phyloP scores from a whole-genome alignment of 2,329 filamentous ascomycete species.

The Pseudogymnoascus verrucosus region DNA sequence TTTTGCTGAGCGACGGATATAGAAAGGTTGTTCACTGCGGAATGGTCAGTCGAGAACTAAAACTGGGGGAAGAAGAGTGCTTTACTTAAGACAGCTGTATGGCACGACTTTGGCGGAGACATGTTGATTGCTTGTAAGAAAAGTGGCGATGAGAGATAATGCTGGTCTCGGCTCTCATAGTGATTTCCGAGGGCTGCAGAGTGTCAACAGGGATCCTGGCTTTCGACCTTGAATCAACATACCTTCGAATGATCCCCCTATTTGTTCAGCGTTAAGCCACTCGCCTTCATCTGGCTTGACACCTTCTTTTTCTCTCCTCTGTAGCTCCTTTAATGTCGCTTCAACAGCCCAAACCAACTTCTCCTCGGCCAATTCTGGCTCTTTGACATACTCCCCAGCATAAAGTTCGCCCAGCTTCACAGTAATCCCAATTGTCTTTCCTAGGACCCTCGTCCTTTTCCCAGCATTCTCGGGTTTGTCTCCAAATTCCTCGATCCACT shows the following conservation, averaged over 20 bases:
- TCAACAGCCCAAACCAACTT: constrained; percentile 75
- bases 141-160: constrained; percentile 75
- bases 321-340: constrained; percentile 65
- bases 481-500: constrained; percentile 51
- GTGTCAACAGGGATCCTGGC: constrained; percentile 21
- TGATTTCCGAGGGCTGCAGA: constrained; percentile 57
- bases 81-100: constrained; percentile 69
- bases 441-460: constrained; percentile 58
- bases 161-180: constrained; percentile 68
- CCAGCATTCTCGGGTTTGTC: constrained; percentile 35
- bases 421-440: constrained; percentile 65
- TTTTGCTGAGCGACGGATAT: constrained; percentile 54
- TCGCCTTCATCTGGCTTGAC: constrained; percentile 61
- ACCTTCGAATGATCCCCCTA: constrained; percentile 68
- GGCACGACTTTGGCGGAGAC: constrained; percentile 57
- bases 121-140: constrained; percentile 77
- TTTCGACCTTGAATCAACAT: not conserved
- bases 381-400: constrained; percentile 63
- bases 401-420: constrained; percentile 84
- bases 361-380: constrained; percentile 67
- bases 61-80: not conserved
- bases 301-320: constrained; percentile 47
- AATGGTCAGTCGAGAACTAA: not conserved
- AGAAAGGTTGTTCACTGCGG: constrained; percentile 71
- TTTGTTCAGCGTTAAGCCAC: constrained; percentile 63